Evolutionary conservation across 768 basidiomycete species (phyloP), one percentile per base, ranked within the genome.

Genomic region (Kwoniella pini): DNA sequence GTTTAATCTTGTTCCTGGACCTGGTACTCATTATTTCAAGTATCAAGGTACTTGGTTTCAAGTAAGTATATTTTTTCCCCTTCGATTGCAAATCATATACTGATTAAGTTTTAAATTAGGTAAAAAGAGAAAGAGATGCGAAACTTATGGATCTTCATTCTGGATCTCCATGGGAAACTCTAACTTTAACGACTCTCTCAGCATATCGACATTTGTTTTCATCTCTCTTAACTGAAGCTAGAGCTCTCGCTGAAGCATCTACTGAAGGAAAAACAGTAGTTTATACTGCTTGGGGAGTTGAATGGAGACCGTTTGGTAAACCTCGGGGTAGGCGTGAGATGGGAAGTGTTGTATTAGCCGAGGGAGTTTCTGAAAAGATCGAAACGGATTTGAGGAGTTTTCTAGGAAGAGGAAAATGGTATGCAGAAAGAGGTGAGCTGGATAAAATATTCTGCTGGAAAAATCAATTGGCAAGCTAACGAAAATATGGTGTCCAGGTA

Each of bases 11-110:
- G 90, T 98, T 12, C 95, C 95, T 0, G 96, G 95, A 0, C 92
- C 94, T 10, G 96, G 96, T 0, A 88, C 84, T 2, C 96, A 99
- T 79, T 95, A 87, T 81, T 88, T 99, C 79, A 86, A 85, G 64
- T 98, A 95, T 76, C 81, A 82, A 43, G 87, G 88, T 10, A 90
- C 91, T 15, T 99, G 95, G 96, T 91, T 99, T 82, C 92, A 96
- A 86, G 93, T 91, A 55, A 45, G 76, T 54, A 24, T 15, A 21
- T 19, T 19, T 54, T 79, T 65, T 19, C n/a, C 22, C 4, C 52
- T 49, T 42, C 40, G 31, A 13, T 33, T 1, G 31, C 6, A 30
- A 40, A 4, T 17, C 26, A 36, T 46, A 24, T 43, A 26, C 42
- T 62, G 31, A 42, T 38, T 17, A 46, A 6, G 39, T 30, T 4